Base-by-base conservation (phyloP, 768 basidiomycete species). In the Leccinum disarticulatum region DNA sequence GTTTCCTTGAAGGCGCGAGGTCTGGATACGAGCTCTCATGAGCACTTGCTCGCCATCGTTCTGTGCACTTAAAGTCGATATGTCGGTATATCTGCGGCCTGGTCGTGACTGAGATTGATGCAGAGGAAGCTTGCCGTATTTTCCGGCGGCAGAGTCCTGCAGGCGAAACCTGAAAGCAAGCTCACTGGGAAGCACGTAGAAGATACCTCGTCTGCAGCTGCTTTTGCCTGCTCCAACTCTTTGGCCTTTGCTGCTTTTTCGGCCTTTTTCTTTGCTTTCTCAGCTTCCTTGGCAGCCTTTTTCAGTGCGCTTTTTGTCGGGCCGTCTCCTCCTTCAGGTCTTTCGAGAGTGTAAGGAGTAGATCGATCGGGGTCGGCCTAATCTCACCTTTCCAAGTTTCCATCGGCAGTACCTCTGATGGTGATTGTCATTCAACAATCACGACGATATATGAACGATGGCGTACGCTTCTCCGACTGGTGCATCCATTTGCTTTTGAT, bases 251-350 rank as follows among this genome's bases (percentile, higher is more conserved):
- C 91, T 6, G 86, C 90, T 66, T 88, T 89, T 73, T 95, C 94
- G 47, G 90, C 91, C 7, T 87, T 88, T 72, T 93, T 95, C 76
- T 86, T 86, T 51, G 88, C 91, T 65, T 98, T 98, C 76, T 95
- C 92, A 13, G 87, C 88, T 51, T 90, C 89, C 74, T 97, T 98
- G 33, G 89, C 89, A 33, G 87, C 85, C 76, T 93, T 95, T 80
- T 98, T 98, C 59, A 93, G 73, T 67, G 95, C 93, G 67, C 80
- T 91, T 78, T 97, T 98, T 57, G 88, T 86, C 7, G 87, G 92
- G 13, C 82, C 89, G 43, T 79, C 74, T 33, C 66, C 73, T 15
- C 33, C 64, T 38, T 69, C 71, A 13, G 50, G 35, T 57, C 71
- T 74, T 61, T 7, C 33, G 54, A 49, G 38, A 19, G 28, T 49